Percentiles rank a stretch among this genome's conserved stretches.
phyloP scores from a whole-genome alignment of 2,329 filamentous ascomycete species.

The Trichoderma aggressivum region DNA sequence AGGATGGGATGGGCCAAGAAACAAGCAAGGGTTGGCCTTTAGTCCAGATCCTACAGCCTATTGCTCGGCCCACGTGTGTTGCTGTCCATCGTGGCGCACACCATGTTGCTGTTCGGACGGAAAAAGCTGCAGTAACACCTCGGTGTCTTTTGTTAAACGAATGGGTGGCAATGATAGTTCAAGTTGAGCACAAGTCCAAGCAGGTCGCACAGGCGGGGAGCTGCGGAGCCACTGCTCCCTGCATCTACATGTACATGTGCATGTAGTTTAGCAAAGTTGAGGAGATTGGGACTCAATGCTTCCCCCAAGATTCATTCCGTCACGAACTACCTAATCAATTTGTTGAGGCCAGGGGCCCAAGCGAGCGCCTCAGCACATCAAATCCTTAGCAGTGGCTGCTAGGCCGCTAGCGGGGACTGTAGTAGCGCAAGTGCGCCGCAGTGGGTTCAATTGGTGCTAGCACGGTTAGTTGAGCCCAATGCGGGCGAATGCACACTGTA shows the following conservation, averaged over 20 bases:
- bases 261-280: not conserved
- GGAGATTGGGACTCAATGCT: not conserved
- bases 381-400: not conserved
- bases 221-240: not conserved
- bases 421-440: not conserved
- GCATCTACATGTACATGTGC: too few relatives aligned
- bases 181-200: not conserved
- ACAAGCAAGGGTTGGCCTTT: not conserved
- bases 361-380: slow-evolving; percentile 10
- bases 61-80: slow-evolving; percentile 11
- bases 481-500: not conserved
- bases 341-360: slow-evolving; percentile 13
- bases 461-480: not conserved
- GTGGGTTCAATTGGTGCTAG: not conserved
- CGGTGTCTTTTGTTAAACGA: not conserved
- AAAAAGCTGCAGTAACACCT: not conserved
- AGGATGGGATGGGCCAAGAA: not conserved
- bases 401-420: slow-evolving; percentile 1
- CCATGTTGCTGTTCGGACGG: not conserved
- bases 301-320: not conserved
- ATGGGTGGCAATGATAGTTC: not conserved
- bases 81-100: not conserved
- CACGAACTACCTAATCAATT: not conserved
- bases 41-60: not conserved
- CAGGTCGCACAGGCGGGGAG: not conserved